Evolutionary conservation across 176 grass and related monocot genomes (phyloP).

Genomic region (Hordeum marinum): DNA sequence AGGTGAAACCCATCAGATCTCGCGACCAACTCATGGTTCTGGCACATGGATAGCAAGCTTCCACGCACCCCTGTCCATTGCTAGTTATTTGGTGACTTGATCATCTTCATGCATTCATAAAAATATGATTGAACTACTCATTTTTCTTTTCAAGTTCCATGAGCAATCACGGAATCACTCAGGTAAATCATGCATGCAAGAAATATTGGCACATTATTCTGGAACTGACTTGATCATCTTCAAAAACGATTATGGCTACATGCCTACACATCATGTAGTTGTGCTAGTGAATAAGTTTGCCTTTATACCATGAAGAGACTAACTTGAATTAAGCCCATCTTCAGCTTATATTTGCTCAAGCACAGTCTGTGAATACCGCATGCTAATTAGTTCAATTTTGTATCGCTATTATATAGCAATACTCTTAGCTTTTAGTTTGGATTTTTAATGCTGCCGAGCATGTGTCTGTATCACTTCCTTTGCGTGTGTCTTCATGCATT

Average conservation of each 20-base stretch:
- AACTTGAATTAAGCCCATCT: slow-evolving; percentile 1
- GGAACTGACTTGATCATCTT: slow-evolving; percentile 9
- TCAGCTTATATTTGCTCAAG: slow-evolving; percentile 5
- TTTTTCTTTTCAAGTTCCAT: background rate
- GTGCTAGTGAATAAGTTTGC: slow-evolving; percentile 6
- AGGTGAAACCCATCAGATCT: too few relatives aligned
- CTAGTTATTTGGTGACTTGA: too few relatives aligned
- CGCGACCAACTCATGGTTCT: too few relatives aligned
- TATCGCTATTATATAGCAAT: background rate
- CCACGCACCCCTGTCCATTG: too few relatives aligned
- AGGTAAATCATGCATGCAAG: background rate
- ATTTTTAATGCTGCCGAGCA: background rate
- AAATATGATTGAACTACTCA: too few relatives aligned
- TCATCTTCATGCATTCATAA: too few relatives aligned
- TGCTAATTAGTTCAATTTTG: background rate
- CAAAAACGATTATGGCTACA: background rate
- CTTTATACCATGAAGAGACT: background rate
- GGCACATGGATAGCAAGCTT: too few relatives aligned
- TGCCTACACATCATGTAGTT: slow-evolving; percentile 5
- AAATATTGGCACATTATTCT: background rate
- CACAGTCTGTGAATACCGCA: background rate
- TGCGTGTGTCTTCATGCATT: background rate
- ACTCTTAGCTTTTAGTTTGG: background rate
- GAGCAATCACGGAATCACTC: background rate
- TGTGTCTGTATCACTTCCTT: background rate